phyloP scores from a whole-genome alignment of 345 rosid species.

The Salix caprea region DNA sequence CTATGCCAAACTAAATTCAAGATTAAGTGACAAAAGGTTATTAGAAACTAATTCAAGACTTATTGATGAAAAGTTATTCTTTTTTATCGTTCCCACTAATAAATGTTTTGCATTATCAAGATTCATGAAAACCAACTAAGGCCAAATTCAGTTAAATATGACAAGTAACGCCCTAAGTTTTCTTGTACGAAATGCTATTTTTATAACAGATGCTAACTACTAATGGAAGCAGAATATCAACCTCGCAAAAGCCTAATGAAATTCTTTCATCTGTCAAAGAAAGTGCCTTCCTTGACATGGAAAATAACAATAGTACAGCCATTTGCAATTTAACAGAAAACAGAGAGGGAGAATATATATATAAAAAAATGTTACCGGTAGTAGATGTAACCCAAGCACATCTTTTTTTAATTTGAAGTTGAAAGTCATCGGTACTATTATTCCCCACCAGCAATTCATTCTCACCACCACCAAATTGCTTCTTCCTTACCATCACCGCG shows the following conservation, averaged over 20 bases:
- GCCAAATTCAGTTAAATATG: not conserved
- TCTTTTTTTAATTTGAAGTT: conserved; percentile 5
- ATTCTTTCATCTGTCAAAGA: not conserved
- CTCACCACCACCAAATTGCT: conserved; percentile 10
- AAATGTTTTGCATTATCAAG: not conserved
- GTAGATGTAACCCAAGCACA: conserved; percentile 16
- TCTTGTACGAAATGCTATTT: not conserved
- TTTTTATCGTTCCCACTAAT: not conserved
- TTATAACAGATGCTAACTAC: not conserved
- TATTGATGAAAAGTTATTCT: not conserved
- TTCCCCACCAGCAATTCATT: not conserved
- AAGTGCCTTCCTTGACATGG: not conserved
- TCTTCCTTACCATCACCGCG: conserved; percentile 1
- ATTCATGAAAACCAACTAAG: not conserved
- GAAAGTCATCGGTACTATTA: not conserved
- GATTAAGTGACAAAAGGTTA: not conserved
- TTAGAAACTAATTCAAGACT: not conserved
- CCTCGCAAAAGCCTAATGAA: not conserved
- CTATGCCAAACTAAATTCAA: not conserved
- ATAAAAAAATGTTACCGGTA: not conserved
- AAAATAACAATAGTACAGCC: not conserved
- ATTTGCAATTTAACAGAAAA: not conserved
- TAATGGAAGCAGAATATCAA: not conserved
- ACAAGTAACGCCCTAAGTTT: not conserved
- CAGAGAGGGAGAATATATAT: not conserved